Evolutionary conservation across 805 yeast genomes (phyloP).

Genomic region (Candida jianshihensis): DNA sequence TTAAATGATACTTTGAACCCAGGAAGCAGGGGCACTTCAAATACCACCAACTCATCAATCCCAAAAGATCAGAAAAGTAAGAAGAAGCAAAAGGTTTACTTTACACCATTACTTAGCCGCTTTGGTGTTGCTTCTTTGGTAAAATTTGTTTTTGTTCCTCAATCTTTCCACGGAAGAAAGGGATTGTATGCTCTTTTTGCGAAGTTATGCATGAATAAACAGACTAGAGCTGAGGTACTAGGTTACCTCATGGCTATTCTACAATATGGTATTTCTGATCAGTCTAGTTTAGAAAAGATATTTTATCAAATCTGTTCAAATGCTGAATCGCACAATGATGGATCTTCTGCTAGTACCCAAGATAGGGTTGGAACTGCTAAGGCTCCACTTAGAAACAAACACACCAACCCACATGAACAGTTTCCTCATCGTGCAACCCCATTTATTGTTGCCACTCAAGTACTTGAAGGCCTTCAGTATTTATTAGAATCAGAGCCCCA

Average conservation of each 20-base stretch:
- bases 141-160: constrained; percentile 68
- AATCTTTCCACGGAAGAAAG: constrained; percentile 54
- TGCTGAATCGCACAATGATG: constrained; percentile 5
- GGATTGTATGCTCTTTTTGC: constrained; percentile 58
- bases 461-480: constrained; percentile 66
- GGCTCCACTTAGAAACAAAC: constrained; percentile 33
- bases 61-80: constrained; percentile 21
- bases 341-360: not conserved
- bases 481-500: constrained; percentile 61
- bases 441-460: constrained; percentile 65
- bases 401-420: constrained; percentile 38
- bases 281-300: constrained; percentile 51
- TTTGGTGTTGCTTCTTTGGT: constrained; percentile 69
- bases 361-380: constrained; percentile 8
- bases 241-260: constrained; percentile 60
- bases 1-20: no score
- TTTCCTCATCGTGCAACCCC: constrained; percentile 61
- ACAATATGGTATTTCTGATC: constrained; percentile 67
- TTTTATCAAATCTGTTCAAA: constrained; percentile 50
- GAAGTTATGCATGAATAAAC: constrained; percentile 67
- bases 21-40: no score
- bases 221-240: constrained; percentile 68
- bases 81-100: constrained; percentile 34
- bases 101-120: constrained; percentile 66
- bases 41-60: no score